phyloP scores from a whole-genome alignment of 2,329 filamentous ascomycete genomes.

The Aspergillus novoparasiticus region DNA sequence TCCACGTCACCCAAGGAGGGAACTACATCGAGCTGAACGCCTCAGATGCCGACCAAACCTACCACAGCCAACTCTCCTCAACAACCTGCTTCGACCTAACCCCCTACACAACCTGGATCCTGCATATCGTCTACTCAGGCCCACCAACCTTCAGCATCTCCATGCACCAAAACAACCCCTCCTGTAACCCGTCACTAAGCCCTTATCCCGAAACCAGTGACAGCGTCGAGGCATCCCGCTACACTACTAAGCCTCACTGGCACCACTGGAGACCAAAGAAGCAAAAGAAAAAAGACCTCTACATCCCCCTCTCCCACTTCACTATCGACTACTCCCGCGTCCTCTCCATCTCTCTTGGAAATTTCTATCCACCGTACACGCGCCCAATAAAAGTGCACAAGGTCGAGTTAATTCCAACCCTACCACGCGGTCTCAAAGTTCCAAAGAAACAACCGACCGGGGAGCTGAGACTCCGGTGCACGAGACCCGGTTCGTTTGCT shows the following conservation, averaged over 20 bases:
- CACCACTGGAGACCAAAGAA: background rate
- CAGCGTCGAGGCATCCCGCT: constrained; percentile 65
- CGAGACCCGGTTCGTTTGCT: constrained; percentile 68
- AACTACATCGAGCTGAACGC: constrained; percentile 60
- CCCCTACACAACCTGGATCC: constrained; percentile 58
- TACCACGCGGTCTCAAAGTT: constrained; percentile 56
- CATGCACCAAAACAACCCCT: constrained; percentile 66
- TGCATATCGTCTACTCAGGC: constrained; percentile 67
- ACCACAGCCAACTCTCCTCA: constrained; percentile 60
- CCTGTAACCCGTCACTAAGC: constrained; percentile 57
- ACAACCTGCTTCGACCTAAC: constrained; percentile 59
- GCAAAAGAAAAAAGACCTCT: constrained; percentile 54
- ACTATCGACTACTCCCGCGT: constrained; percentile 59
- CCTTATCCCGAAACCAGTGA: constrained; percentile 71
- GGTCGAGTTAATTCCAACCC: constrained; percentile 61
- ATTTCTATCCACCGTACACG: constrained; percentile 59
- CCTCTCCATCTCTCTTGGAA: constrained; percentile 64
- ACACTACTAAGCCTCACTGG: constrained; percentile 44
- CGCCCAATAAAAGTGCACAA: constrained; percentile 55
- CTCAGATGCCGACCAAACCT: constrained; percentile 62
- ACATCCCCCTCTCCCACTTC: constrained; percentile 69
- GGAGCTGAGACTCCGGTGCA: constrained; percentile 64
- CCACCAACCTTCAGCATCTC: constrained; percentile 65
- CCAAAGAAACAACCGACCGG: constrained; percentile 65
- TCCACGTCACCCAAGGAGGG: constrained; percentile 55